phyloP scores from a whole-genome alignment of 805 yeast genomes.

The Jamesozyma piceae region DNA sequence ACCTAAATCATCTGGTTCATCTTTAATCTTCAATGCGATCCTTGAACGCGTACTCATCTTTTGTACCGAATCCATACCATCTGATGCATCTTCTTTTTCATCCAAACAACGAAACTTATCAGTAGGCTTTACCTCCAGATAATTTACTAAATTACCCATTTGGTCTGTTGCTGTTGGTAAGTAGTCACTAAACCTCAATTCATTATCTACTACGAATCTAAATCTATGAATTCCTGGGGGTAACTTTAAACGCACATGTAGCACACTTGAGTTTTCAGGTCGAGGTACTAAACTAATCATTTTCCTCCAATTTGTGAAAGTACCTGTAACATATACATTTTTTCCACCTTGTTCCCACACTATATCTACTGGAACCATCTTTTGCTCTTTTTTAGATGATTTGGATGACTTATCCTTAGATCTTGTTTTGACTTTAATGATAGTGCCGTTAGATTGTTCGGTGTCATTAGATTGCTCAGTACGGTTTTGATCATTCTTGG shows the following conservation, averaged over 20 bases:
- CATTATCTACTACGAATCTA: constrained; percentile 89
- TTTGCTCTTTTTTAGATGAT: neutral
- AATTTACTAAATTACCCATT: constrained; percentile 89
- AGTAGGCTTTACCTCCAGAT: constrained; percentile 57
- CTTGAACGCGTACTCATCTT: constrained; percentile 38
- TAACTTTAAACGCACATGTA: constrained; percentile 59
- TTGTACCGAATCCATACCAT: constrained; percentile 1
- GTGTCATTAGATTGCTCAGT: neutral
- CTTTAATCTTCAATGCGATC: constrained; percentile 33
- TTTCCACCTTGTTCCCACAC: constrained; percentile 95
- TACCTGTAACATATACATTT: constrained; percentile 91
- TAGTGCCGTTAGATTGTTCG: neutral
- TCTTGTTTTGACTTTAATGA: neutral
- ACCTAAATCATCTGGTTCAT: constrained; percentile 57
- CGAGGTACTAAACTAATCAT: constrained; percentile 72
- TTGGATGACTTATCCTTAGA: neutral
- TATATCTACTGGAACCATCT: constrained; percentile 49
- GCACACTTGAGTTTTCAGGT: constrained; percentile 27
- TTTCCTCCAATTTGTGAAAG: constrained; percentile 96
- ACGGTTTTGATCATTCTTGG: neutral
- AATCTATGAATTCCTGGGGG: constrained; percentile 89
- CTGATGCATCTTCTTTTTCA: neutral
- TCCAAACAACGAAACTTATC: constrained; percentile 9
- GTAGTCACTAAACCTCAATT: constrained; percentile 73
- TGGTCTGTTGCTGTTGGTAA: constrained; percentile 93